Conservation (phyloP, 805 yeast species). For the Vanderwaltozyma tropicalis region DNA sequence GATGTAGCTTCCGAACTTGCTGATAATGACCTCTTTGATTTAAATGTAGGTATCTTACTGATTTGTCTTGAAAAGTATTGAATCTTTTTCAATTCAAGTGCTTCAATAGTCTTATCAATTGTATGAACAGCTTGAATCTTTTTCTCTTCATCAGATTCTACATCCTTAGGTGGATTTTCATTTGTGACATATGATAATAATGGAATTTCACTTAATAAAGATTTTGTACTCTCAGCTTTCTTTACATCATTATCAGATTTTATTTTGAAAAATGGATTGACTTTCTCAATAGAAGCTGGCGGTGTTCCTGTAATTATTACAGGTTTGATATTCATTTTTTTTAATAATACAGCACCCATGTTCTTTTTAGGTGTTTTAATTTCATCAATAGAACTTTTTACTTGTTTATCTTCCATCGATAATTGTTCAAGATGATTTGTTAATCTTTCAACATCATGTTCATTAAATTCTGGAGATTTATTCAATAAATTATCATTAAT, state of each 20-base stretch:
- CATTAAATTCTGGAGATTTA: background rate
- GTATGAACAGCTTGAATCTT: background rate
- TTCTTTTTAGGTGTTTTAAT: conserved; percentile 6
- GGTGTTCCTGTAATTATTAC: conserved; percentile 29
- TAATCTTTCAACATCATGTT: conserved; percentile 1
- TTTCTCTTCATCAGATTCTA: background rate
- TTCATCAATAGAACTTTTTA: background rate
- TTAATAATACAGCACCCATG: conserved; percentile 32
- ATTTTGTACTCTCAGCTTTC: background rate
- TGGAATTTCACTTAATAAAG: background rate
- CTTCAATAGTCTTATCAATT: conserved; percentile 2
- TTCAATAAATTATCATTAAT: conserved; percentile 1
- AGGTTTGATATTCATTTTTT: conserved; percentile 35
- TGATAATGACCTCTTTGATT: background rate
- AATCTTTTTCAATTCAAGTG: conserved; percentile 8
- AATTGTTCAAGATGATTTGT: conserved; percentile 1
- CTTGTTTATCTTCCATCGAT: background rate
- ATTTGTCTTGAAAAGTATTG: conserved; percentile 7
- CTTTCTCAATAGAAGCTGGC: conserved; percentile 10
- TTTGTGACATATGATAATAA: background rate
- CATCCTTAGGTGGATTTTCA: background rate
- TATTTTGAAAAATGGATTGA: conserved; percentile 9
- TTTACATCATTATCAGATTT: background rate
- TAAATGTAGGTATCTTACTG: conserved; percentile 9
- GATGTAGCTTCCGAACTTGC: conserved; percentile 1